phyloP scores from a whole-genome alignment of 106 monocot species.

The Iris macrosiphon region DNA sequence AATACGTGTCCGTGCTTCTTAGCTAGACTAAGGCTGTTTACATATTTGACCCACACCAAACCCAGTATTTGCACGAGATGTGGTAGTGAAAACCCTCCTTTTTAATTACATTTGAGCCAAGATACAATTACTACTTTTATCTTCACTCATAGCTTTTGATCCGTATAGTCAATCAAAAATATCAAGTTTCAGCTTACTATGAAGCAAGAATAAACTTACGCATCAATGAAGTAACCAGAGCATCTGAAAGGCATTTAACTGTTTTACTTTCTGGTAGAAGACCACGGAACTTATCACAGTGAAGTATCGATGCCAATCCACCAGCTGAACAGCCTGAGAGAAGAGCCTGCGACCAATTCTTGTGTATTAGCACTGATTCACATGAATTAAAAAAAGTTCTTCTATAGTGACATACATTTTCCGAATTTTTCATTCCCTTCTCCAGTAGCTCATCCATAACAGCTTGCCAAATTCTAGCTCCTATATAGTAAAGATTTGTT shows the following conservation, averaged over 20 bases:
- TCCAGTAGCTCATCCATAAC: conserved; percentile 20
- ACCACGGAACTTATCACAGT: conserved; percentile 72
- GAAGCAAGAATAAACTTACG: conserved; percentile 36
- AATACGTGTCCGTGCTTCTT: no score
- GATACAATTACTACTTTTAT: no score
- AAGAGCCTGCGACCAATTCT: conserved; percentile 52
- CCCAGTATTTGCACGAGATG: no score
- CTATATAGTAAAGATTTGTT: conserved; percentile 14
- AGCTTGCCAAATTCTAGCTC: conserved; percentile 18
- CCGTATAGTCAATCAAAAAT: no score
- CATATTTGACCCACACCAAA: no score
- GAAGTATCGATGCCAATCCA: conserved; percentile 80
- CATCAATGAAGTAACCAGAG: conserved; percentile 92
- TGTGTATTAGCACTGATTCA: neutral
- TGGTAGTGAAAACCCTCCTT: no score
- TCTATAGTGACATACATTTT: conserved; percentile 11
- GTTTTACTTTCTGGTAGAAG: conserved; percentile 62
- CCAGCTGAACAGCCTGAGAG: conserved; percentile 99
- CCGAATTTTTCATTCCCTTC: conserved; percentile 26
- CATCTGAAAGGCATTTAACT: conserved; percentile 96
- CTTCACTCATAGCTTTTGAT: no score
- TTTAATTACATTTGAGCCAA: conserved; percentile 1
- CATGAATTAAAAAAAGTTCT: no score
- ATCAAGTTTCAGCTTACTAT: neutral
- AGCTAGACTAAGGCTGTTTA: no score